A percentile compares a stretch with the other conserved stretches of the same genome.
Conservation (phyloP, 352 stramenopile species). For the Pythium guiyangense region DNA sequence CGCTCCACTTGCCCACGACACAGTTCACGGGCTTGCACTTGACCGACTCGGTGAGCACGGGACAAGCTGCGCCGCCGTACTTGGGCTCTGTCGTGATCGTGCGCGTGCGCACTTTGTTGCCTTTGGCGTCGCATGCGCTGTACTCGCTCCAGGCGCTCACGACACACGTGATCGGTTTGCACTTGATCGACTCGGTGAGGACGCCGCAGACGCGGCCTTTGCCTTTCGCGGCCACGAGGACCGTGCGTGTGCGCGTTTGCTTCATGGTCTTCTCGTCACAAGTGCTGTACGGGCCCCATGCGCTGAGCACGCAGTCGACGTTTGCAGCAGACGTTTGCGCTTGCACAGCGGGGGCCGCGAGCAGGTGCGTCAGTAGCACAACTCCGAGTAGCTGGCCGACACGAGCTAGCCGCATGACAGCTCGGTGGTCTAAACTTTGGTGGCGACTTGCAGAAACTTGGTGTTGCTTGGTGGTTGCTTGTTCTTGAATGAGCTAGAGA, state of each 20-base stretch:
- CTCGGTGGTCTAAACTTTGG: no score
- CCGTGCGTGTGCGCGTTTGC: conserved; percentile 24
- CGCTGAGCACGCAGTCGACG: conserved; percentile 47
- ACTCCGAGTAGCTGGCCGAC: no score
- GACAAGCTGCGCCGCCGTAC: conserved; percentile 35
- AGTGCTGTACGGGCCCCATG: conserved; percentile 28
- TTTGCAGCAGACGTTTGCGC: conserved; percentile 16
- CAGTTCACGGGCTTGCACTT: conserved; percentile 53
- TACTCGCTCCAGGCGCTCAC: conserved; percentile 49
- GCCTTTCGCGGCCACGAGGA: conserved; percentile 18
- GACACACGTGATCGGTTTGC: conserved; percentile 37
- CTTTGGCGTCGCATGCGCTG: conserved; percentile 25
- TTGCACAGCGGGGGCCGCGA: background rate
- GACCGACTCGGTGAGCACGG: conserved; percentile 37
- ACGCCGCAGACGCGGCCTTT: conserved; percentile 22
- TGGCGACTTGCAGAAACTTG: no score
- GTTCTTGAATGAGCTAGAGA: no score
- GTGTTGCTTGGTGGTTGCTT: no score
- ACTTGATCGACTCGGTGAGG: conserved; percentile 31
- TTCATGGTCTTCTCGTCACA: conserved; percentile 41
- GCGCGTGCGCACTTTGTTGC: conserved; percentile 36
- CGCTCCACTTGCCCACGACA: conserved; percentile 44
- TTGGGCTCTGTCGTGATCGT: conserved; percentile 18
- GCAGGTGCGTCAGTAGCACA: background rate
- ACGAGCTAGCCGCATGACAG: no score